A percentile compares a stretch with the other conserved stretches of the same genome.
These are phyloP conservation scores for Hygrocybe punicea DNA, from an alignment of 768 basidiomycete genomes.

Conservation along the genomic window DNA sequence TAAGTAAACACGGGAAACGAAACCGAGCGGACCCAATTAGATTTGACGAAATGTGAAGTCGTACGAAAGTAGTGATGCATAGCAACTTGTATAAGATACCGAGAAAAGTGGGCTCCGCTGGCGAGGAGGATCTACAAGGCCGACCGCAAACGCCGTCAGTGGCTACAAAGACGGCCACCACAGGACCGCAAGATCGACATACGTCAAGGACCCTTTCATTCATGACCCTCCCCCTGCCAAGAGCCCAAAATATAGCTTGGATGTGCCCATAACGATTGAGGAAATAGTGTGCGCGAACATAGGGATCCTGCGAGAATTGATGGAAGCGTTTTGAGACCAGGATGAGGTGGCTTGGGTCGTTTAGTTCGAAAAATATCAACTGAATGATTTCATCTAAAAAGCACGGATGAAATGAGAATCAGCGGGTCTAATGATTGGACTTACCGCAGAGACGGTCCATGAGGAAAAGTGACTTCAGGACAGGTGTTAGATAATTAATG, in stretches of 20 bases:
- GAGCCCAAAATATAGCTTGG: constrained; percentile 71
- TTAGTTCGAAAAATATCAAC: constrained; percentile 68
- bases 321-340: constrained; percentile 57
- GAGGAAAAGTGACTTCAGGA: constrained; percentile 12
- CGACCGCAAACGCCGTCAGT: constrained; percentile 21
- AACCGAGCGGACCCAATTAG: constrained; percentile 67
- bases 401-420: constrained; percentile 10
- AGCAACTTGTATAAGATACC: constrained; percentile 74
- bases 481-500: constrained; percentile 12
- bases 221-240: constrained; percentile 66
- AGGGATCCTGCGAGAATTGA: constrained; percentile 65
- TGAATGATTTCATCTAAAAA: constrained; percentile 61
- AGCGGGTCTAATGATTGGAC: constrained; percentile 27
- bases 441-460: constrained; percentile 70
- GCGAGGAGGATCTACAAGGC: constrained; percentile 59
- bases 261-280: constrained; percentile 66
- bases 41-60: constrained; percentile 66
- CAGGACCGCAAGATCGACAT: constrained; percentile 31
- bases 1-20: constrained; percentile 58
- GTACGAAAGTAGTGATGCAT: constrained; percentile 78
- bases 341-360: constrained; percentile 59
- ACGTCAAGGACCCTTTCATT: constrained; percentile 68
- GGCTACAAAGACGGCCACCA: constrained; percentile 13
- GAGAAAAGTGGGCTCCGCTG: constrained; percentile 74
- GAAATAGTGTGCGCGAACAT: constrained; percentile 76